Evolutionary conservation across 768 basidiomycete genomes (phyloP).

Genomic region (Agrocybe praecox): DNA sequence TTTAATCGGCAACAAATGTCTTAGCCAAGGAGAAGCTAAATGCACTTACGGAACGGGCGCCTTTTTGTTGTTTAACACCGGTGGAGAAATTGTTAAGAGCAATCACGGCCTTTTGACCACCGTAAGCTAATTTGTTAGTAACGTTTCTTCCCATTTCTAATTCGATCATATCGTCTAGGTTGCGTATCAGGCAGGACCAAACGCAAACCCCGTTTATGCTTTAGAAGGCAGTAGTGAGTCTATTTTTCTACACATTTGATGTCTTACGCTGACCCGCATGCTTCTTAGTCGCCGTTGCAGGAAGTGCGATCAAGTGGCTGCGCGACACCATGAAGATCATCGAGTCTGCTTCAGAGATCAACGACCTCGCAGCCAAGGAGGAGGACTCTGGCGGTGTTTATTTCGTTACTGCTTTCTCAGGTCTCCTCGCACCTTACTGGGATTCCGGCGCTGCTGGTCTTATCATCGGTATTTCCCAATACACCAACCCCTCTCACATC

Average conservation of each 20-base stretch:
- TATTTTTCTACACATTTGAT: not conserved
- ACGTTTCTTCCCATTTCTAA: not conserved
- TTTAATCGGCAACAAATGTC: conserved; percentile 93
- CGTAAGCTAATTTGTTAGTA: conserved; percentile 39
- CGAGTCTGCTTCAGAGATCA: conserved; percentile 78
- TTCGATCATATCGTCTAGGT: conserved; percentile 47
- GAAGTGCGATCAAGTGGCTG: conserved; percentile 95
- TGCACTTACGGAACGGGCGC: conserved; percentile 98
- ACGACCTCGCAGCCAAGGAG: conserved; percentile 77
- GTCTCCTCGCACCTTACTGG: conserved; percentile 97
- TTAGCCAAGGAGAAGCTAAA: conserved; percentile 91
- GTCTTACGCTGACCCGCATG: not conserved
- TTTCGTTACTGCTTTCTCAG: conserved; percentile 97
- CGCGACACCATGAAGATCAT: conserved; percentile 91
- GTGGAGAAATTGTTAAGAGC: conserved; percentile 82
- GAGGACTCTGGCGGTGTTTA: conserved; percentile 86
- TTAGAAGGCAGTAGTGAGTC: conserved; percentile 92
- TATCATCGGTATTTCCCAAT: conserved; percentile 84
- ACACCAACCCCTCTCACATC: conserved; percentile 91
- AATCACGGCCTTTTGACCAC: conserved; percentile 88
- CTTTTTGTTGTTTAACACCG: conserved; percentile 95
- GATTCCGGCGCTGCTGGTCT: conserved; percentile 89
- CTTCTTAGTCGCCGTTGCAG: conserved; percentile 87
- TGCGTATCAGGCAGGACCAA: conserved; percentile 85
- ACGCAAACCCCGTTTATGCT: conserved; percentile 84